Evolutionary conservation across 163 green algal species (phyloP).

Genomic region (Chlamydomonas reinhardtii): DNA sequence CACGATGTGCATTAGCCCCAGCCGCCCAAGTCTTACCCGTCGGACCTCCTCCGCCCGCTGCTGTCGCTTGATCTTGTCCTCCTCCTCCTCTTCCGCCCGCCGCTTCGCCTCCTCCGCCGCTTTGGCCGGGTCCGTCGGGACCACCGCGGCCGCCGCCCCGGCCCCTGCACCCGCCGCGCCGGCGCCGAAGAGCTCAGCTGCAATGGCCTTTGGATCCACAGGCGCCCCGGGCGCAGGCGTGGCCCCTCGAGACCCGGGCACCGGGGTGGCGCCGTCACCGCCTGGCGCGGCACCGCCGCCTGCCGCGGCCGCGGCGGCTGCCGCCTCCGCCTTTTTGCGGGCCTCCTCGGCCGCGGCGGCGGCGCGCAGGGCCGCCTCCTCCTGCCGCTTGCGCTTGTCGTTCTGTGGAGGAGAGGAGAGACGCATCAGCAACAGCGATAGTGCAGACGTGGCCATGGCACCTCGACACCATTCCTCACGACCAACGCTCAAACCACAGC

Average conservation of each 20-base stretch:
- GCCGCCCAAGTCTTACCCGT: background rate
- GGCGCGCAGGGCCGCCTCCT: slow-evolving; percentile 51
- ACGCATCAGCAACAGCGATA: no score
- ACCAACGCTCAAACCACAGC: no score
- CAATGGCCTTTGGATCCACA: slow-evolving; percentile 22
- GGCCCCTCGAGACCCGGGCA: background rate
- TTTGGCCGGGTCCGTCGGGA: background rate
- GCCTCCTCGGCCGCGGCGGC: slow-evolving; percentile 58
- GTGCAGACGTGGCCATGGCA: no score
- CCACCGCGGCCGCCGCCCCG: slow-evolving; percentile 9
- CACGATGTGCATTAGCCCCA: background rate
- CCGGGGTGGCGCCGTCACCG: background rate
- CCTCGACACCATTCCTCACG: no score
- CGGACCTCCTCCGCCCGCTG: slow-evolving; percentile 45
- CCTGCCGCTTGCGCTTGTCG: slow-evolving; percentile 50
- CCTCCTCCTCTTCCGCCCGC: slow-evolving; percentile 50
- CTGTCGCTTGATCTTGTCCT: slow-evolving; percentile 26
- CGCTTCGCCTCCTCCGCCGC: slow-evolving; percentile 20
- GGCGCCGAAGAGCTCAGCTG: slow-evolving; percentile 14
- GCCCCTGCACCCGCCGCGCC: background rate
- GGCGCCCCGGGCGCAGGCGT: background rate
- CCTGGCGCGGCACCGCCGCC: background rate
- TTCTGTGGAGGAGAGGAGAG: slow-evolving; percentile 12
- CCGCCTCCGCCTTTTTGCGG: slow-evolving; percentile 48
- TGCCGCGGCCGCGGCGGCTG: slow-evolving; percentile 25